phyloP scores from a whole-genome alignment of 768 basidiomycete species.

The Agrocybe chaxingu region DNA sequence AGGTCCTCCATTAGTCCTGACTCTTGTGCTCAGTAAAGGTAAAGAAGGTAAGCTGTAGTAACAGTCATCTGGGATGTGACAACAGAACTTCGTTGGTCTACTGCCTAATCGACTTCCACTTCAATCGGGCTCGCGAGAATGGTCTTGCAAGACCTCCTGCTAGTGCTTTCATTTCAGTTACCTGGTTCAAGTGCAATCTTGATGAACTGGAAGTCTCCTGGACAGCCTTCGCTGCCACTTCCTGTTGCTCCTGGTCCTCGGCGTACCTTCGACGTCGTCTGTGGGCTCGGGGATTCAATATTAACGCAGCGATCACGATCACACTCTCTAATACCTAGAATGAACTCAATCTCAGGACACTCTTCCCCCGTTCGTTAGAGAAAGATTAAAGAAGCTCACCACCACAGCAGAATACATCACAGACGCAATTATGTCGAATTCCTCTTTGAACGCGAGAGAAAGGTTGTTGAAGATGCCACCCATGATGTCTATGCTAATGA shows the following conservation, averaged over 20 bases:
- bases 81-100: too few species aligned
- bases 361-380: neutral
- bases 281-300: conserved; percentile 61
- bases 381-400: conserved; percentile 30
- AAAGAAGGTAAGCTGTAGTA: too few species aligned
- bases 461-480: conserved; percentile 71
- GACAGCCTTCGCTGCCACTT: neutral
- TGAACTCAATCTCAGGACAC: neutral
- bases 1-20: too few species aligned
- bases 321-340: conserved; percentile 56
- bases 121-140: too few species aligned
- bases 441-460: conserved; percentile 61
- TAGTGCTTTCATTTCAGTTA: too few species aligned
- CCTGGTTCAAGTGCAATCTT: too few species aligned
- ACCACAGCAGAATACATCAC: conserved; percentile 62
- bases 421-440: conserved; percentile 63
- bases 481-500: conserved; percentile 67
- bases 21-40: too few species aligned
- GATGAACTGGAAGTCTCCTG: too few species aligned
- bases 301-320: conserved; percentile 56
- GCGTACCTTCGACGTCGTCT: conserved; percentile 29
- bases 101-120: too few species aligned
- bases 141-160: too few species aligned
- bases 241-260: conserved; percentile 3
- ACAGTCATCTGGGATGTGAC: too few species aligned